These are phyloP conservation scores for Lasiosphaeriaceae sp. DNA, from an alignment of 495 filamentous ascomycete species.

Conservation along the genomic window DNA sequence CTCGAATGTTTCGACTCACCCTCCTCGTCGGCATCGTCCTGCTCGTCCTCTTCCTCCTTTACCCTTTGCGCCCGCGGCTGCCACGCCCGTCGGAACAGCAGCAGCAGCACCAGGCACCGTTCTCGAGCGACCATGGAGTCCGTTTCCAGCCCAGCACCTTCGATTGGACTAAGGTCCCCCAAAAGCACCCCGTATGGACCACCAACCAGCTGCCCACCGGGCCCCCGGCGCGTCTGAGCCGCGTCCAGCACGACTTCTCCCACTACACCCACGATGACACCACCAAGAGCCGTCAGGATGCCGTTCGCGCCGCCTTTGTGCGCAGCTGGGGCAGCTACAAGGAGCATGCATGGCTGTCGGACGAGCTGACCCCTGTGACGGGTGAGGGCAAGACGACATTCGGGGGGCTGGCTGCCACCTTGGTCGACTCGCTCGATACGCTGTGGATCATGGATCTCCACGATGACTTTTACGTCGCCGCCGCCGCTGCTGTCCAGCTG, in stretches of 20 bases:
- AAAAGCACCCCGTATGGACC: constrained; percentile 57
- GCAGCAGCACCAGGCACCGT: too few species aligned
- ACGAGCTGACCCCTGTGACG: constrained; percentile 64
- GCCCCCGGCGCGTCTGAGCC: constrained; percentile 53
- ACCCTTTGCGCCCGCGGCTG: neutral
- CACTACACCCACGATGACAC: constrained; percentile 53
- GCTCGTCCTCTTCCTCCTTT: neutral
- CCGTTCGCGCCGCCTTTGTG: constrained; percentile 64
- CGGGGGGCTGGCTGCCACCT: constrained; percentile 75
- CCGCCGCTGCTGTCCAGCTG: constrained; percentile 60
- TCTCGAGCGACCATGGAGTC: neutral
- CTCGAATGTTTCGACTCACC: neutral
- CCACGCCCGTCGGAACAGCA: neutral
- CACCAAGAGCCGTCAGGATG: constrained; percentile 39
- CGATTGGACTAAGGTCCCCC: constrained; percentile 56
- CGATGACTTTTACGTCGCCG: constrained; percentile 72
- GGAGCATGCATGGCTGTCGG: constrained; percentile 67
- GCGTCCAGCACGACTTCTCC: constrained; percentile 61
- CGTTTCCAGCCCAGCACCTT: constrained; percentile 26
- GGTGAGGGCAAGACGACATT: constrained; percentile 59
- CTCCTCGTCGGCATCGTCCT: neutral
- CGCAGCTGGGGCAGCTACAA: constrained; percentile 77
- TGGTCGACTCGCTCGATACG: constrained; percentile 76
- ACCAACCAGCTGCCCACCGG: constrained; percentile 62
- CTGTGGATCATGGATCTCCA: constrained; percentile 81